These are phyloP conservation scores for Sodiomyces alkalinus DNA, from an alignment of 2,329 filamentous ascomycete species.

Conservation along the genomic window DNA sequence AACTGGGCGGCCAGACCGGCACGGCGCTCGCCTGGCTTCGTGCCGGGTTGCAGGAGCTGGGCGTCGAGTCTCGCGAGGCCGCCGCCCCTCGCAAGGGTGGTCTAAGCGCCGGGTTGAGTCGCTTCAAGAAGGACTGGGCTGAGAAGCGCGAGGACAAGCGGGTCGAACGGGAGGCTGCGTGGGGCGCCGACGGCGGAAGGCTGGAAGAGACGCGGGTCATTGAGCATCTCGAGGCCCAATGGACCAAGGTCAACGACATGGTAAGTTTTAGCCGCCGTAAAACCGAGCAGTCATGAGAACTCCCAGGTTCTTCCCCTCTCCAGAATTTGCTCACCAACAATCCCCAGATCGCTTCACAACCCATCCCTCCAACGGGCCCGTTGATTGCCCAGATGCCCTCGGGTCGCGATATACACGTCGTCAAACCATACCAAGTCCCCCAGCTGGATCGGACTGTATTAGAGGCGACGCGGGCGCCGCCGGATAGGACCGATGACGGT, in stretches of 20 bases:
- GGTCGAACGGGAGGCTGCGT: constrained; percentile 55
- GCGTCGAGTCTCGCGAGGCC: constrained; percentile 36
- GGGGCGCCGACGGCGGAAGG: constrained; percentile 74
- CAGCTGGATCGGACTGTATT: constrained; percentile 49
- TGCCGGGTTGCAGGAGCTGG: constrained; percentile 62
- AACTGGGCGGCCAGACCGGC: constrained; percentile 66
- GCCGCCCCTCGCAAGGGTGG: constrained; percentile 28
- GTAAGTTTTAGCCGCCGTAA: constrained; percentile 30
- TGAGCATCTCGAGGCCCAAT: constrained; percentile 76
- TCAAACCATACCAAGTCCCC: constrained; percentile 53
- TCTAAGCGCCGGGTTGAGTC: constrained; percentile 32
- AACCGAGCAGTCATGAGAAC: too few species aligned
- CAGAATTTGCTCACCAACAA: neutral
- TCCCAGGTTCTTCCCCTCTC: too few species aligned
- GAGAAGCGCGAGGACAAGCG: constrained; percentile 69
- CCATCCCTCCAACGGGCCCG: constrained; percentile 55
- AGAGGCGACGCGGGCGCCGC: constrained; percentile 41
- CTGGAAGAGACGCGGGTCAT: constrained; percentile 75
- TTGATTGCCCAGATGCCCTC: constrained; percentile 70
- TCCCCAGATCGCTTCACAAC: constrained; percentile 68
- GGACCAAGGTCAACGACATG: constrained; percentile 86
- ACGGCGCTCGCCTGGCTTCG: constrained; percentile 76
- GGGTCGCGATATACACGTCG: constrained; percentile 68
- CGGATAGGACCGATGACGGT: constrained; percentile 23
- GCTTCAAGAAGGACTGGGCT: constrained; percentile 56